phyloP scores from a whole-genome alignment of 2,329 filamentous ascomycete species.

The Colletotrichum trifolii region DNA sequence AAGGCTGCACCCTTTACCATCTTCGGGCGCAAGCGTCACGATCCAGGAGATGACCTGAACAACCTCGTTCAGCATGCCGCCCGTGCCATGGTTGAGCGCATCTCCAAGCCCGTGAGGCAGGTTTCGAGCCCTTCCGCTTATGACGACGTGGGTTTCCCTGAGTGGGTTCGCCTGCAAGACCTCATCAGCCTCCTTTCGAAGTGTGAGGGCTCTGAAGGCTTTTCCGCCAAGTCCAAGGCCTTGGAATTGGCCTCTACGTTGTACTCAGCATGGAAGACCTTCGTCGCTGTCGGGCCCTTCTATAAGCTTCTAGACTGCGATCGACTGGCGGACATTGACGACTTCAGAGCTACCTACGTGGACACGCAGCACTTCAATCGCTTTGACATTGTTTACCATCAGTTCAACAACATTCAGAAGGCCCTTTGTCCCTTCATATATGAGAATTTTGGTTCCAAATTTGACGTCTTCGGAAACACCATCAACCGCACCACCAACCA shows the following conservation, averaged over 20 bases:
- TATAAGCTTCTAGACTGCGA: neutral
- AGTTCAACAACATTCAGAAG: conserved; percentile 47
- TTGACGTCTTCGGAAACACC: neutral
- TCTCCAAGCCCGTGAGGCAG: conserved; percentile 45
- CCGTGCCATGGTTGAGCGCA: conserved; percentile 60
- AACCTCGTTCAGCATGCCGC: conserved; percentile 70
- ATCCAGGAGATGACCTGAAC: conserved; percentile 63
- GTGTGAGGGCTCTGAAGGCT: no score
- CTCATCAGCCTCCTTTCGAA: conserved; percentile 43
- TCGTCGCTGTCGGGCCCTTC: conserved; percentile 23
- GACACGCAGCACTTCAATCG: conserved; percentile 42
- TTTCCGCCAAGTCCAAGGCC: conserved; percentile 27
- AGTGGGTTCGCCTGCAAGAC: conserved; percentile 48
- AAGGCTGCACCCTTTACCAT: conserved; percentile 42
- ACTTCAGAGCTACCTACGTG: conserved; percentile 52
- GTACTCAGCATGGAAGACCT: conserved; percentile 24
- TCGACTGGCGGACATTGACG: conserved; percentile 40
- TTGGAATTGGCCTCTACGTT: neutral
- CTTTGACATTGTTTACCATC: conserved; percentile 40
- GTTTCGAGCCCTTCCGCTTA: conserved; percentile 49
- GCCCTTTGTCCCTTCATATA: conserved; percentile 52
- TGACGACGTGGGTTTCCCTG: conserved; percentile 41
- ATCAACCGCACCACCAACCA: neutral
- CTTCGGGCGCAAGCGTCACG: conserved; percentile 60
- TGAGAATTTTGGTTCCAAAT: conserved; percentile 39